Percentiles rank a stretch among this genome's conserved stretches.
These are phyloP conservation scores for Rostrohypoxylon terebratum DNA, from an alignment of 495 filamentous ascomycete genomes.

Conservation along the genomic window DNA sequence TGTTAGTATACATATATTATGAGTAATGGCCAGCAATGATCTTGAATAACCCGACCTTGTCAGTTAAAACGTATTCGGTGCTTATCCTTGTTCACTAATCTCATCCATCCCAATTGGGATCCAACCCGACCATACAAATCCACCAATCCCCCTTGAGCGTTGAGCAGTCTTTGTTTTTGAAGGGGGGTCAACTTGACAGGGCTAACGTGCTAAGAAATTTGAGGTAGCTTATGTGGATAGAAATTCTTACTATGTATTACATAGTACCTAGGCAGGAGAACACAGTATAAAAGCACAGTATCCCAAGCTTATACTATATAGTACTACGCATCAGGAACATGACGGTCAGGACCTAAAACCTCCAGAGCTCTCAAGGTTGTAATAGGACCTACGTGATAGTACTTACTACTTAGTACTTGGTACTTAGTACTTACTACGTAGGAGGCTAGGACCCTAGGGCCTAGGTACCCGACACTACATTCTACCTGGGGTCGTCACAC, in stretches of 20 bases:
- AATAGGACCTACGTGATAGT: too few species aligned
- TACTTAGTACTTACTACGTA: too few species aligned
- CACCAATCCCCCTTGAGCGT: slow-evolving; percentile 12
- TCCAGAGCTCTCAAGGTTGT: too few species aligned
- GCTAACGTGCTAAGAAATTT: slow-evolving; percentile 4
- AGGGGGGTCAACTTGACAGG: not conserved
- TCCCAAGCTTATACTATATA: not conserved
- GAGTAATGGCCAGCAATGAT: not conserved
- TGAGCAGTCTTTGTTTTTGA: not conserved
- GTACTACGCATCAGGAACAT: too few species aligned
- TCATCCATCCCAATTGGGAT: slow-evolving; percentile 22
- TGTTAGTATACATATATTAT: too few species aligned
- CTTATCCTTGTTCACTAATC: slow-evolving; percentile 30
- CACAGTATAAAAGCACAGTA: slow-evolving; percentile 26
- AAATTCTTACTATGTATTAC: too few species aligned
- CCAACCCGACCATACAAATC: slow-evolving; percentile 16
- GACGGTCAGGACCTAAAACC: too few species aligned
- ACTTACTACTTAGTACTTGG: too few species aligned
- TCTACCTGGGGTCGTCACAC: not conserved
- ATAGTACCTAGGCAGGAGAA: slow-evolving; percentile 25
- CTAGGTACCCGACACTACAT: too few species aligned
- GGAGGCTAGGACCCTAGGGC: too few species aligned
- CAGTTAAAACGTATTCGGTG: slow-evolving; percentile 8
- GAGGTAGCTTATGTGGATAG: slow-evolving; percentile 20
- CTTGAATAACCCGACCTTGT: not conserved